Conservation (phyloP, 495 filamentous ascomycete genomes). For the Penicillium fimorum region DNA sequence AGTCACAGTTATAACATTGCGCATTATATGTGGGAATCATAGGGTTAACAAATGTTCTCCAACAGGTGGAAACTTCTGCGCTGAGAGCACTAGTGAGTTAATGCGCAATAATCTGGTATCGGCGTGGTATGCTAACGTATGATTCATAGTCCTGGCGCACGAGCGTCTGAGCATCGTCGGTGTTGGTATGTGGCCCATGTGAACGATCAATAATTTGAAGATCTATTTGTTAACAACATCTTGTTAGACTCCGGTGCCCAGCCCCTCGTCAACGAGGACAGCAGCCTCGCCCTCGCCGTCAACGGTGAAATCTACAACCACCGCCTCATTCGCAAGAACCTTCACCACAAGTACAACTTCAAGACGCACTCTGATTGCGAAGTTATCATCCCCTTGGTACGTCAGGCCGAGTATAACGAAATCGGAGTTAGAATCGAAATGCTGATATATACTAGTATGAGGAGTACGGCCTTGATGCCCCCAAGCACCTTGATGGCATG, state of each 20-base stretch:
- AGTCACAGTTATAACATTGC: conserved; percentile 43
- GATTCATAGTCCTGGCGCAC: conserved; percentile 80
- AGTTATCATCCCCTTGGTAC: conserved; percentile 94
- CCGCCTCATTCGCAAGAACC: conserved; percentile 78
- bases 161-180: conserved; percentile 97
- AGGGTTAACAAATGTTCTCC: conserved; percentile 18
- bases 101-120: background rate
- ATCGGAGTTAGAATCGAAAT: background rate
- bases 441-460: conserved; percentile 63
- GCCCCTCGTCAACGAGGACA: conserved; percentile 88
- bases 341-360: conserved; percentile 83
- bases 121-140: conserved; percentile 27
- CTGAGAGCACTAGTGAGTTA: conserved; percentile 80
- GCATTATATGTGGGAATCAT: conserved; percentile 1
- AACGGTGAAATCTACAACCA: conserved; percentile 99
- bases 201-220: background rate
- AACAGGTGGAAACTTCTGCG: conserved; percentile 83
- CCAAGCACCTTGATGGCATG: conserved; percentile 96
- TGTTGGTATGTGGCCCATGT: conserved; percentile 68
- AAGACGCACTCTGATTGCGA: conserved; percentile 98
- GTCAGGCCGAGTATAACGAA: conserved; percentile 21
- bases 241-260: conserved; percentile 84
- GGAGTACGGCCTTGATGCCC: conserved; percentile 87
- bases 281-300: conserved; percentile 85
- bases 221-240: conserved; percentile 17